Percentiles rank a stretch among this genome's conserved stretches.
Evolutionary conservation across 1,139 yeast genomes (phyloP).

Genomic region (Suhomyces atakaporum): DNA sequence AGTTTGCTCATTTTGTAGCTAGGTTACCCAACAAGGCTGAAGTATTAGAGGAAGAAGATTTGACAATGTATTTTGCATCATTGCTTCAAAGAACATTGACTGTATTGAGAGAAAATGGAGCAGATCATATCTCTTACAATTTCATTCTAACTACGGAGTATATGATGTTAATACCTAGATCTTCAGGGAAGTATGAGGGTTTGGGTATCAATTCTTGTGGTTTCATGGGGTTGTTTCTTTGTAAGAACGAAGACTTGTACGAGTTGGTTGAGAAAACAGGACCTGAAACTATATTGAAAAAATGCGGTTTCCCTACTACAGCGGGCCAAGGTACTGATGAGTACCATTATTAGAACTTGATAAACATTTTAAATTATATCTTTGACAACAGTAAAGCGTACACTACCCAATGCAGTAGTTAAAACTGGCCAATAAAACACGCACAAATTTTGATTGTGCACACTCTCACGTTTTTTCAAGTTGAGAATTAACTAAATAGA

Average conservation of each 20-base stretch:
- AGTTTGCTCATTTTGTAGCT: constrained; percentile 83
- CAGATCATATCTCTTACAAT: constrained; percentile 63
- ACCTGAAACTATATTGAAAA: constrained; percentile 50
- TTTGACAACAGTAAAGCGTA: not conserved
- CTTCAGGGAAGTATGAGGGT: constrained; percentile 38
- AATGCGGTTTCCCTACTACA: constrained; percentile 68
- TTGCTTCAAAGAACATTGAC: constrained; percentile 72
- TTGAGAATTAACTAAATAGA: constrained; percentile 1
- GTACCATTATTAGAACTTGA: constrained; percentile 29
- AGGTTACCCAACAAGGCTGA: constrained; percentile 53
- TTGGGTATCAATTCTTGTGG: constrained; percentile 82
- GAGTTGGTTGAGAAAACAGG: constrained; percentile 44
- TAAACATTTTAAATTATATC: too few species aligned
- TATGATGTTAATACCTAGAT: constrained; percentile 86
- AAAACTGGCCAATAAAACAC: constrained; percentile 16
- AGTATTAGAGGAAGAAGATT: constrained; percentile 46
- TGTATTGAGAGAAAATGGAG: constrained; percentile 55
- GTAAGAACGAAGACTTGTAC: constrained; percentile 62
- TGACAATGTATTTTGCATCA: constrained; percentile 67
- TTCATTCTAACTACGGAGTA: constrained; percentile 78
- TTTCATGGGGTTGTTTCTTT: constrained; percentile 72
- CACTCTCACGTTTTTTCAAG: constrained; percentile 3
- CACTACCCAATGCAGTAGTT: constrained; percentile 15
- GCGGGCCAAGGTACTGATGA: constrained; percentile 36
- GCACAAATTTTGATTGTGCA: constrained; percentile 16